These are phyloP conservation scores for Apiospora kogelbergensis DNA, from an alignment of 2,329 filamentous ascomycete genomes.

Conservation along the genomic window DNA sequence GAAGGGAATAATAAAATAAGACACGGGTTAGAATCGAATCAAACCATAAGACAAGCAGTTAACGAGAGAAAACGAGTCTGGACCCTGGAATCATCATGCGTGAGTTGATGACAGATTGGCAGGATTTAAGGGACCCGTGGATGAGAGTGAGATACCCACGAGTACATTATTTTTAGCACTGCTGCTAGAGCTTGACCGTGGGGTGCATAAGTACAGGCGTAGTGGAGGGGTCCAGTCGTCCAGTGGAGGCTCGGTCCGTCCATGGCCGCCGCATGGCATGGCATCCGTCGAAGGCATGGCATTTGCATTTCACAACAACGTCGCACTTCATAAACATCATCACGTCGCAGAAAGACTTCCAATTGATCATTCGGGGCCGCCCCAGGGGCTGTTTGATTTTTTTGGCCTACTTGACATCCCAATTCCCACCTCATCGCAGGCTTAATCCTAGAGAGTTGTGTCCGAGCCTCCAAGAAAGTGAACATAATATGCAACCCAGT, in stretches of 20 bases:
- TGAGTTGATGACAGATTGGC: constrained; percentile 12
- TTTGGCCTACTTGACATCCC: background rate
- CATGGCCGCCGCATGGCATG: background rate
- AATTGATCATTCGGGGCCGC: background rate
- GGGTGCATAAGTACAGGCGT: background rate
- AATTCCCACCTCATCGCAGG: constrained; percentile 4
- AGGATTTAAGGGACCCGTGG: background rate
- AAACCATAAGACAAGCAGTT: background rate
- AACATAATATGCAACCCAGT: constrained; percentile 7
- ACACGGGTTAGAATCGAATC: background rate
- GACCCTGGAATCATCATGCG: background rate
- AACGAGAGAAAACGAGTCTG: background rate
- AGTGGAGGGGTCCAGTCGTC: background rate
- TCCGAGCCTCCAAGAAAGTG: background rate
- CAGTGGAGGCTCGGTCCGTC: background rate
- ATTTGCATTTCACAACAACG: too few relatives aligned
- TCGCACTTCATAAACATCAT: too few relatives aligned
- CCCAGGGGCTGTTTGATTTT: background rate
- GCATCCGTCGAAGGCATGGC: background rate
- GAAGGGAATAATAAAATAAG: background rate
- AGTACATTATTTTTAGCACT: background rate
- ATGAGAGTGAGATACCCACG: background rate
- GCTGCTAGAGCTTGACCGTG: background rate
- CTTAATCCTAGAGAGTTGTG: background rate
- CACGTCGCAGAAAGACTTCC: background rate